These are phyloP conservation scores for Zoysia japonica DNA, from an alignment of 176 grass and related monocot species.

Conservation along the genomic window DNA sequence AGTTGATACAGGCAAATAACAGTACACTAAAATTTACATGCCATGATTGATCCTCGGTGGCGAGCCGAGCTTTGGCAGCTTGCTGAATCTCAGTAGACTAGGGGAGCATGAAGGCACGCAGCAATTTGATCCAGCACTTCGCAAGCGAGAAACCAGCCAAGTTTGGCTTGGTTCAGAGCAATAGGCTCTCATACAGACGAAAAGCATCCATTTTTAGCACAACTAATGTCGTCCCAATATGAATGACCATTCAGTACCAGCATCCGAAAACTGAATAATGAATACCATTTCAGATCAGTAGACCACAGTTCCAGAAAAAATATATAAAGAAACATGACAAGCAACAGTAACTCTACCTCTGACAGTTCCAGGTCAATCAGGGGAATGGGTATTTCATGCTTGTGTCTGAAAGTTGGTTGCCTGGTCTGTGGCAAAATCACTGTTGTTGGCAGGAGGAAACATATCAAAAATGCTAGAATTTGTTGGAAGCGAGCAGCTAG, in stretches of 20 bases:
- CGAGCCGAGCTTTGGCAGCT: background rate
- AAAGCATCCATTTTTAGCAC: background rate
- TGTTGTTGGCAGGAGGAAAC: constrained; percentile 19
- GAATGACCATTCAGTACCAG: background rate
- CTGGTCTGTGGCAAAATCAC: background rate
- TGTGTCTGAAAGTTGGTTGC: constrained; percentile 1
- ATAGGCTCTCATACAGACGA: background rate
- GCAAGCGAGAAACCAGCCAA: background rate
- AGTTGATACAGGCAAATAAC: background rate
- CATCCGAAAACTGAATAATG: constrained; percentile 19
- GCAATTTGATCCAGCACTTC: constrained; percentile 6
- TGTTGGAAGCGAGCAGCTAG: background rate
- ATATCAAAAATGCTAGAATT: constrained; percentile 4
- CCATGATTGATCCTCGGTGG: constrained; percentile 2
- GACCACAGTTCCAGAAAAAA: background rate
- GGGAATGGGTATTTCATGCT: constrained; percentile 30
- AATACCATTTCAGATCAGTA: background rate
- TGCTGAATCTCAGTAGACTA: constrained; percentile 6
- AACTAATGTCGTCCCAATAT: background rate
- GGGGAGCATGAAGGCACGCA: background rate
- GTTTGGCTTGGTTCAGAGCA: constrained; percentile 7
- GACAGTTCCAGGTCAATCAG: constrained; percentile 1
- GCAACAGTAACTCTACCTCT: background rate
- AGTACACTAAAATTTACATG: background rate
- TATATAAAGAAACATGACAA: background rate